Evolutionary conservation across 2,329 filamentous ascomycete species (phyloP).

Genomic region (Botrytis hyacinthi): DNA sequence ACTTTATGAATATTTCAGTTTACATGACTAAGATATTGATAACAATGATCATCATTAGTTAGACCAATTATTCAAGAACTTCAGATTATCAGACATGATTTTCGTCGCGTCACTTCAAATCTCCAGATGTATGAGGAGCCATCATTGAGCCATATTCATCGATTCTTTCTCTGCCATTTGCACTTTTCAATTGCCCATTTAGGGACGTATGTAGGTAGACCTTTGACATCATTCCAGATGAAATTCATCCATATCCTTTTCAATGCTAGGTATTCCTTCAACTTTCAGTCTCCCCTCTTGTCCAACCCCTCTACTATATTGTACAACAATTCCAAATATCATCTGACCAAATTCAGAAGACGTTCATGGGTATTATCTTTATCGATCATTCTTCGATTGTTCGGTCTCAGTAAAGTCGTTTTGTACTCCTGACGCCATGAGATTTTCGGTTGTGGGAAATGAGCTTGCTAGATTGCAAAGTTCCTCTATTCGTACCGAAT

Average conservation of each 20-base stretch:
- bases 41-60: background rate
- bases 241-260: background rate
- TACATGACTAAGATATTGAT: background rate
- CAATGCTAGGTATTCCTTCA: background rate
- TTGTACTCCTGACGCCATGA: constrained; percentile 13
- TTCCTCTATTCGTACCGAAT: background rate
- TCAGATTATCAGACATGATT: background rate
- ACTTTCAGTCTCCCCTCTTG: background rate
- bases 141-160: background rate
- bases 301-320: background rate
- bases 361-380: constrained; percentile 7
- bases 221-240: background rate
- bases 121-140: background rate
- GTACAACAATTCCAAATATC: background rate
- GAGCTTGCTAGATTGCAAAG: background rate
- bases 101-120: background rate
- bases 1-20: background rate
- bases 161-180: background rate
- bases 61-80: background rate
- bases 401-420: background rate
- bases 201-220: background rate
- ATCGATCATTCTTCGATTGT: background rate
- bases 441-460: background rate
- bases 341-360: background rate
- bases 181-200: background rate